Percentiles rank a stretch among this genome's conserved stretches.
Conservation (phyloP, 306 rosid genomes). For the Cucurbita pepo region DNA sequence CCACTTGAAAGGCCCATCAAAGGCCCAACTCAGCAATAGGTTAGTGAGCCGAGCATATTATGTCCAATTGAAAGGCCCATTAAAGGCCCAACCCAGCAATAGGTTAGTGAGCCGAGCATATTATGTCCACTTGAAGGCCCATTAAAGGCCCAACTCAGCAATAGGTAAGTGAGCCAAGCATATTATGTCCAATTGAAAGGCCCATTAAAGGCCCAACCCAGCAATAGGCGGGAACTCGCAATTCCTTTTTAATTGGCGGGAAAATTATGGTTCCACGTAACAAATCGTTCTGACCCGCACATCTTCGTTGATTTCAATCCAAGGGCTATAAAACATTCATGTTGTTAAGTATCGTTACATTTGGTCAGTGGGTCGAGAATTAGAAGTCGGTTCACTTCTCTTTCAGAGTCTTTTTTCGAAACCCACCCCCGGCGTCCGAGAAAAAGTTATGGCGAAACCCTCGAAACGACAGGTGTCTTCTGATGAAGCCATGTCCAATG, state of each 20-base stretch:
- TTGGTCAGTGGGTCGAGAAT: constrained; percentile 3
- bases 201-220: neutral
- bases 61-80: neutral
- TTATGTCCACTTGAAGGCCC: too few species aligned
- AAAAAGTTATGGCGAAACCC: constrained; percentile 42
- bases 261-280: constrained; percentile 17
- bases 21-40: constrained; percentile 10
- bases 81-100: neutral
- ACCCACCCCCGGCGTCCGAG: constrained; percentile 38
- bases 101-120: neutral
- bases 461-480: constrained; percentile 49
- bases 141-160: neutral
- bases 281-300: constrained; percentile 20
- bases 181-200: neutral
- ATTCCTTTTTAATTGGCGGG: constrained; percentile 43
- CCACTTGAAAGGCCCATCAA: neutral
- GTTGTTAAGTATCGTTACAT: neutral
- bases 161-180: neutral
- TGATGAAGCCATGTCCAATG: constrained; percentile 51
- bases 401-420: constrained; percentile 11
- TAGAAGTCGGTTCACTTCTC: constrained; percentile 6
- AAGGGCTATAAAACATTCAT: constrained; percentile 15
- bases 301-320: constrained; percentile 15
- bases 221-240: constrained; percentile 34
- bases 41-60: neutral